Percentiles rank a stretch among this genome's conserved stretches.
These are phyloP conservation scores for Nemania serpens DNA, from an alignment of 2,329 filamentous ascomycete genomes.

Conservation along the genomic window DNA sequence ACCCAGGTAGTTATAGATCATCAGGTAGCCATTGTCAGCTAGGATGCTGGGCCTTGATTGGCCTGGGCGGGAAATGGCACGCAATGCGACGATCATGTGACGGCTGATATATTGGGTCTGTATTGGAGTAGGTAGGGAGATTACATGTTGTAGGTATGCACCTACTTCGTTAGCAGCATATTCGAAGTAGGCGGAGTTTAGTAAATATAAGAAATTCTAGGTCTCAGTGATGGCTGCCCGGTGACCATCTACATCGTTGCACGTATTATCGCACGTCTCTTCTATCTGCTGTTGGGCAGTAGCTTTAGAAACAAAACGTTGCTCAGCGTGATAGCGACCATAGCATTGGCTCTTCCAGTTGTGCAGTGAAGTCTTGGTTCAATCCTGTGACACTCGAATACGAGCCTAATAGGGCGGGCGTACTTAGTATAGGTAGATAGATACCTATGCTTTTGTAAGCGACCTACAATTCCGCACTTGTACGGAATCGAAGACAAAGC, in stretches of 20 bases:
- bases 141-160: too few relatives aligned
- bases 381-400: neutral
- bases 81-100: slow-evolving; percentile 21
- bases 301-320: neutral
- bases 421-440: too few relatives aligned
- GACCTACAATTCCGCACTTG: too few relatives aligned
- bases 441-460: too few relatives aligned
- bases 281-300: neutral
- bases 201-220: too few relatives aligned
- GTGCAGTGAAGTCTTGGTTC: neutral
- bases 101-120: neutral
- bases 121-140: slow-evolving; percentile 4
- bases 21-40: neutral
- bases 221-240: neutral
- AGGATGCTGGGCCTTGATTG: slow-evolving; percentile 9
- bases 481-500: too few relatives aligned
- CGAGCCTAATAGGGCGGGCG: neutral
- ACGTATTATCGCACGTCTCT: slow-evolving; percentile 9
- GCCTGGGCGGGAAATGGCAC: slow-evolving; percentile 5
- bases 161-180: too few relatives aligned
- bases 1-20: neutral
- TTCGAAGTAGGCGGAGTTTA: too few relatives aligned
- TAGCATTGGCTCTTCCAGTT: neutral
- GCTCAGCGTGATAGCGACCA: neutral
- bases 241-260: slow-evolving; percentile 15